Base-by-base conservation (phyloP, 2,329 filamentous ascomycete species). In the Microsporum audouinii region DNA sequence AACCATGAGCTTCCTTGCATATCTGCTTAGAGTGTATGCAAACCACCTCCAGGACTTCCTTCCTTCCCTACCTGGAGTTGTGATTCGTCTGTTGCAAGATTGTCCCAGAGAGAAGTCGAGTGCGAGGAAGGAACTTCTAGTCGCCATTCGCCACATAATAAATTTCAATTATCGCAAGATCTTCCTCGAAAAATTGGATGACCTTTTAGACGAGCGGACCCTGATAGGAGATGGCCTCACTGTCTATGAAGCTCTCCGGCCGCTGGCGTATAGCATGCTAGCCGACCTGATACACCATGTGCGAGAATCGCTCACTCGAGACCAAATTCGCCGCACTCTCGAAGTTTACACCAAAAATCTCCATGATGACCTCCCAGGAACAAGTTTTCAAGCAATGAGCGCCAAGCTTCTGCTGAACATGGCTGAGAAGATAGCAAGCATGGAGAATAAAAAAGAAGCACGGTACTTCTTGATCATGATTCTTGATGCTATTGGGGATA, bases 321-420 rank as follows among this genome's bases (percentile, higher is more conserved):
- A 92, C 66, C 94, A 97, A 76, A 99, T 99, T 64, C 85, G 91
- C 55, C 89, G 91, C 70, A 97, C 95, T 0, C 91, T 99, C 7
- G 89, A 96, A 71, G 94, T 99, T 2, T 99, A 99, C 74, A 97
- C 95, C 1, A 90, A 88, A 70, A 97, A 97, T 69, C 78, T 99
- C 27, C 91, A 96, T 70, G 94, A 97, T 72, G 90, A 89, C 65
- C 96, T 96, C 65, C 95, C 94, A 0, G 95, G 95, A 6, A 97
- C 95, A 0, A 99, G 92, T 73, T 99, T 99, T 71, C 95, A 99
- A 74, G 99, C 94, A 0, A 99, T 99, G 94, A 97, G 94, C 68
- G 95, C 94, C 0, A 99, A 97, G 73, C 79, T 99, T 2, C 79
- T 99, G 0, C 79, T 99, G 10, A 99, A 99, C 72, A 95, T 99